These are phyloP conservation scores for Vaccinium corymbosum DNA, from an alignment of 148 eudicot genomes.

Conservation along the genomic window DNA sequence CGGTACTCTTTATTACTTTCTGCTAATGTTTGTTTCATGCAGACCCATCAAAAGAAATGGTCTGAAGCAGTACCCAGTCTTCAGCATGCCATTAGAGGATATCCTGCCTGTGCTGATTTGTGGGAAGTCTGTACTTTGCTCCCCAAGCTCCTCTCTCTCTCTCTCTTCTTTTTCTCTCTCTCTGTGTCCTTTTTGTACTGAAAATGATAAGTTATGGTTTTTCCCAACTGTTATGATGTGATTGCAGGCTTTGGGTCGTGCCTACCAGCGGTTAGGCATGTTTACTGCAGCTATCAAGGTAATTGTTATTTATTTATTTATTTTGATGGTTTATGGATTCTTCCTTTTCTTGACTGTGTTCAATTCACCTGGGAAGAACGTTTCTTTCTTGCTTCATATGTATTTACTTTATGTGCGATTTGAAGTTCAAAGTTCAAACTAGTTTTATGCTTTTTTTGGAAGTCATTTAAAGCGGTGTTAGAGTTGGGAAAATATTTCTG, in stretches of 20 bases:
- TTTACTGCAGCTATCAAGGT: conserved; percentile 97
- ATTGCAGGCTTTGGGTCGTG: conserved; percentile 74
- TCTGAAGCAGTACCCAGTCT: conserved; percentile 85
- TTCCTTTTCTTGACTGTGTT: background rate
- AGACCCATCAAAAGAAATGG: conserved; percentile 86
- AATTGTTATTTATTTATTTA: background rate
- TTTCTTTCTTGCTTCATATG: background rate
- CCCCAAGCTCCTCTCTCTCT: background rate
- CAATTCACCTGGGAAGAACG: background rate
- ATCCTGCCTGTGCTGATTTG: conserved; percentile 76
- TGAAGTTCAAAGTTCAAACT: background rate
- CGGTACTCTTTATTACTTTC: background rate
- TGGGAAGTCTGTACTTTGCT: conserved; percentile 76
- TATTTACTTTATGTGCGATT: background rate
- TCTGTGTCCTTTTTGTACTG: conserved; percentile 4
- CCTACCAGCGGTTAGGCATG: conserved; percentile 91
- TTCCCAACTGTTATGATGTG: conserved; percentile 1
- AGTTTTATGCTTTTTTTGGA: background rate
- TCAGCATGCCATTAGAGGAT: conserved; percentile 90
- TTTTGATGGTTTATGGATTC: background rate
- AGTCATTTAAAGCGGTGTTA: background rate
- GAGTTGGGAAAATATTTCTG: background rate
- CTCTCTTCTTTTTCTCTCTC: background rate
- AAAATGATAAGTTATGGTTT: background rate
- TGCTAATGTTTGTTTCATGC: conserved; percentile 4